Evolutionary conservation across 202 grass and related monocot species (phyloP).

Genomic region (Dendrocalamus latiflorus): DNA sequence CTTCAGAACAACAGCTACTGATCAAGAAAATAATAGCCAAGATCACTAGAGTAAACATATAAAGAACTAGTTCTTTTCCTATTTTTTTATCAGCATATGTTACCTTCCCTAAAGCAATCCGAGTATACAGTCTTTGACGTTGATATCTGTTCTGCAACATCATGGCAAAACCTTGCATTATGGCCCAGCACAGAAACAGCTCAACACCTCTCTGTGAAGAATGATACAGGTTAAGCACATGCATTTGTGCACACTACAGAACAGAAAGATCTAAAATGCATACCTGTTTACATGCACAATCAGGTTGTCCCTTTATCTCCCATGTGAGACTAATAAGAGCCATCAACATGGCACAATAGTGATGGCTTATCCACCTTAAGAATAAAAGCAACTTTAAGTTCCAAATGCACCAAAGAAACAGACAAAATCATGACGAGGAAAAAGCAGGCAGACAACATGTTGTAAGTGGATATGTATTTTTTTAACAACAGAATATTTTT

Average conservation of each 20-base stretch:
- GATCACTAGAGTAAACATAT: not conserved
- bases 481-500: not conserved
- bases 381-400: constrained; percentile 16
- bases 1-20: not conserved
- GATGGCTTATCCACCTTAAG: constrained; percentile 94
- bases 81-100: constrained; percentile 11
- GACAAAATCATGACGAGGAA: not conserved
- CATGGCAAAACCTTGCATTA: constrained; percentile 98
- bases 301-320: constrained; percentile 89
- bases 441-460: not conserved
- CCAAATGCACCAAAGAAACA: not conserved
- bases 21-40: not conserved
- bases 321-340: constrained; percentile 91
- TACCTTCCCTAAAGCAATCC: constrained; percentile 98
- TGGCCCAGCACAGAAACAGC: constrained; percentile 89
- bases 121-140: constrained; percentile 94
- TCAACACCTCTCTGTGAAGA: constrained; percentile 75
- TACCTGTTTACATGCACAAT: constrained; percentile 91
- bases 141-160: constrained; percentile 99
- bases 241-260: constrained; percentile 11
- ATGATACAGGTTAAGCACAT: constrained; percentile 10
- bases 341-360: constrained; percentile 99
- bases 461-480: not conserved
- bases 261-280: not conserved
- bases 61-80: not conserved